Evolutionary conservation across 1,284 basidiomycete species (phyloP).

Genomic region (Paramarasmius palmivorus): DNA sequence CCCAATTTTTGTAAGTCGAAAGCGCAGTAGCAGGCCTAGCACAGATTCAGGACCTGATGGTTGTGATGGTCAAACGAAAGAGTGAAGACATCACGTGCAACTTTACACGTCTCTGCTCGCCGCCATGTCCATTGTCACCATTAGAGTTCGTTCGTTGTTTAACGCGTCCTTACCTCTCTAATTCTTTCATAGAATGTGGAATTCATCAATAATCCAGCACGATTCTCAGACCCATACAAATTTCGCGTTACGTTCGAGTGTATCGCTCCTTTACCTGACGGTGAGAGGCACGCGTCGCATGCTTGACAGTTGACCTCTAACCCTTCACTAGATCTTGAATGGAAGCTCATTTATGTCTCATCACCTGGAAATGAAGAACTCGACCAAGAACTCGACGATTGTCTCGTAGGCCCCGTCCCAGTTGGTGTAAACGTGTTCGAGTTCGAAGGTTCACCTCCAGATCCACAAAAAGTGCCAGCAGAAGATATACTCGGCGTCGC

Average conservation of each 20-base stretch:
- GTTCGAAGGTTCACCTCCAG: conserved; percentile 81
- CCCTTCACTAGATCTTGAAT: conserved; percentile 82
- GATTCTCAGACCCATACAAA: conserved; percentile 88
- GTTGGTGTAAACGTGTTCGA: conserved; percentile 96
- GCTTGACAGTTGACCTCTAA: background rate
- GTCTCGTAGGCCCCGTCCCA: conserved; percentile 95
- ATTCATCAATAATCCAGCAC: conserved; percentile 92
- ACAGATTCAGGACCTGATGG: too few relatives aligned
- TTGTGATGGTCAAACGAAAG: too few relatives aligned
- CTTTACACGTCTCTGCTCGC: background rate
- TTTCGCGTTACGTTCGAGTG: conserved; percentile 99
- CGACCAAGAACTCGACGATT: conserved; percentile 96
- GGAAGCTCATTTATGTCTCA: conserved; percentile 97
- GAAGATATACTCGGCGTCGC: conserved; percentile 90
- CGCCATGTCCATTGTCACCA: conserved; percentile 69
- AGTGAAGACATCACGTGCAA: too few relatives aligned
- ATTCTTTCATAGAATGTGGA: conserved; percentile 65
- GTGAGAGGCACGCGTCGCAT: conserved; percentile 39
- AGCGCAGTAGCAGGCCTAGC: too few relatives aligned
- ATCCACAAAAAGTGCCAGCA: conserved; percentile 73
- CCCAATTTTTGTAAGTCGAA: too few relatives aligned
- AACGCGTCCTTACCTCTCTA: background rate
- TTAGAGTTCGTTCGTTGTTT: conserved; percentile 45
- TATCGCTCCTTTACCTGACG: conserved; percentile 90
- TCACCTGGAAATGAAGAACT: conserved; percentile 90